Base-by-base conservation (phyloP, 1,284 basidiomycete genomes). In the Vanrija pseudolonga region DNA sequence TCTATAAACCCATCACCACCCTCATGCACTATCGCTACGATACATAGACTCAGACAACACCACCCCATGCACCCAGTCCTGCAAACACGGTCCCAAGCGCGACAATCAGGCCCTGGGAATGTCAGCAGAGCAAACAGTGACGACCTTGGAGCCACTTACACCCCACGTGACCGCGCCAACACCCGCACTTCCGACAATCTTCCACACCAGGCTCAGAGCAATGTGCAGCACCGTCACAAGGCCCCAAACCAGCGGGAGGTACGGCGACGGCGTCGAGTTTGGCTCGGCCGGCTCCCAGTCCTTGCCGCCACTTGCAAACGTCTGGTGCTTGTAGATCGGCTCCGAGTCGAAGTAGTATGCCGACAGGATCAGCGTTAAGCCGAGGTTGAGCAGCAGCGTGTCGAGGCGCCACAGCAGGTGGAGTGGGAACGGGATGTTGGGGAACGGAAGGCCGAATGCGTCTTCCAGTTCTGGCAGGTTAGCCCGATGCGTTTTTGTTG, bases 121-220 rank as follows among this genome's bases (percentile, higher is more conserved):
- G 20, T n/a, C 18, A 39, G 5, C 17, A 5, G 8, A 17, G 7
- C 14, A 39, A 11, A 18, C 26, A 26, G 26, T 26, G 26, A n/a
- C n/a, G n/a, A n/a, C n/a, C n/a, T n/a, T 19, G 20, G 18, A 15
- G 14, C 5, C 4, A 74, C 74, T 70, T 55, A 76, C 74, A 38
- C 73, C 75, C 75, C 75, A 76, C 12, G 73, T 76, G 2, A 76
- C 73, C 2, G 75, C 72, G 1, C 69, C 73, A 1, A 76, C 62
- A 8, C 75, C 75, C 20, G 72, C 62, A 17, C 68, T 59, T 9
- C 73, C 70, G 1, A 76, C 70, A 4, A 72, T 56, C 55, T 71
- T 71, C 73, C 73, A 76, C 5, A 70, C 65, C 5, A 74, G 54
- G 41, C 65, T 70, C 32, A 76, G 57, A 3, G 45, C 50, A 2